Evolutionary conservation across 2,329 filamentous ascomycete species (phyloP), one percentile per base, ranked within the genome.

Genomic region (Monilinia fructicola): DNA sequence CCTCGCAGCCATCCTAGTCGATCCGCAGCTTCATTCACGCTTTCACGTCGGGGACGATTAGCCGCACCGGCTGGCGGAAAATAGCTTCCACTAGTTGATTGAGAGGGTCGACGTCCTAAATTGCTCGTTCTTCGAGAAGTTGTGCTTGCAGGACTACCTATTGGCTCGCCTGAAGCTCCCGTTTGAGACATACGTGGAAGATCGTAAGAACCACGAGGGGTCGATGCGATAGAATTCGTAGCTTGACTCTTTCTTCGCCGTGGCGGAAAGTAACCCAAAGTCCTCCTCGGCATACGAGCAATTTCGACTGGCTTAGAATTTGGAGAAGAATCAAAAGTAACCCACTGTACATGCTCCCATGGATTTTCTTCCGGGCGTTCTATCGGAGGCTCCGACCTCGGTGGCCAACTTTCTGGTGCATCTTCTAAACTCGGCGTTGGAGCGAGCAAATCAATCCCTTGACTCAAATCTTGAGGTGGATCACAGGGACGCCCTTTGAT

Each of bases 271-370:
- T 94, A 98, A 31, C 93, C 94, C 54, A 97, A 83, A 2, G 90
- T 85, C 78, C 89, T 88, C 67, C 91, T 87, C 28, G 92, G 87
- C 67, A 98, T 87, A 40, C 95, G 88, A 21, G 88, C 92, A 71
- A 99, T 95, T 77, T 97, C 91, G 31, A 95, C 88, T 0, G 92
- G 89, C 31, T 87, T 83, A 21, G 79, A 77, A 59, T 83, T 80
- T 52, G 82, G 80, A 69, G 85, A 84, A 28, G 88, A 89, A 69
- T 94, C 91, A 35, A 97, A 84, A 40, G 90, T 82, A 1, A 97
- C 91, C 92, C 93, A 97, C 55, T 91, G 89, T 67, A 97, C 92
- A 78, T 97, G 93, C 67, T 86, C 89, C 91, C 92, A 97, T 5
- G 87, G 86, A 60, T 91, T 89, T 40, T 83, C 79, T 60, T 77